phyloP scores from a whole-genome alignment of 1,139 yeast species.

The Geotrichum histeridarum region DNA sequence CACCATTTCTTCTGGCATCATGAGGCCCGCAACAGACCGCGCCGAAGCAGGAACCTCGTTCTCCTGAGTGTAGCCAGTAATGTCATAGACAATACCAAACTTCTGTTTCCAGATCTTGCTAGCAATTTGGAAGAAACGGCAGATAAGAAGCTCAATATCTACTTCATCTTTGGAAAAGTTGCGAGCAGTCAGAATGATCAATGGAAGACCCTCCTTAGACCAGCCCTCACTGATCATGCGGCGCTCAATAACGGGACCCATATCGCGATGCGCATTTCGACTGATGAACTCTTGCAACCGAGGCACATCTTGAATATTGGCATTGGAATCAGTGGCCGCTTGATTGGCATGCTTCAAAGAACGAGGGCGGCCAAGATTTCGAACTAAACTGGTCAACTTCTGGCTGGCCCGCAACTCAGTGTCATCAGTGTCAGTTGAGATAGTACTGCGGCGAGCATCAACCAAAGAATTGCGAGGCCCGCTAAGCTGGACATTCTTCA shows the following conservation, averaged over 20 bases:
- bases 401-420: constrained; percentile 23
- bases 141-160: constrained; percentile 56
- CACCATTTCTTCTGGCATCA: constrained; percentile 47
- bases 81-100: constrained; percentile 61
- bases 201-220: constrained; percentile 68
- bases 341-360: constrained; percentile 2
- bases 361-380: constrained; percentile 31
- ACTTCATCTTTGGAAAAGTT: constrained; percentile 42
- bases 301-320: constrained; percentile 17
- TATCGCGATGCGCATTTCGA: constrained; percentile 54
- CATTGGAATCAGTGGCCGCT: neutral
- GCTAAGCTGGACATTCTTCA: neutral
- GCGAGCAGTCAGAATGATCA: constrained; percentile 52
- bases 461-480: constrained; percentile 21
- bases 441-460: constrained; percentile 3
- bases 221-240: constrained; percentile 60
- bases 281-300: constrained; percentile 71
- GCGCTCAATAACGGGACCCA: constrained; percentile 43
- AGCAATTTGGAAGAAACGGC: constrained; percentile 60
- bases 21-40: constrained; percentile 23
- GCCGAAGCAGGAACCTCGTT: constrained; percentile 36
- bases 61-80: constrained; percentile 52
- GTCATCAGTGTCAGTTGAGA: constrained; percentile 19
- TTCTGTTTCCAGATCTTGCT: constrained; percentile 71
- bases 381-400: constrained; percentile 25